Conservation (phyloP, 2,329 filamentous ascomycete species). For the Elsinoe perseae region DNA sequence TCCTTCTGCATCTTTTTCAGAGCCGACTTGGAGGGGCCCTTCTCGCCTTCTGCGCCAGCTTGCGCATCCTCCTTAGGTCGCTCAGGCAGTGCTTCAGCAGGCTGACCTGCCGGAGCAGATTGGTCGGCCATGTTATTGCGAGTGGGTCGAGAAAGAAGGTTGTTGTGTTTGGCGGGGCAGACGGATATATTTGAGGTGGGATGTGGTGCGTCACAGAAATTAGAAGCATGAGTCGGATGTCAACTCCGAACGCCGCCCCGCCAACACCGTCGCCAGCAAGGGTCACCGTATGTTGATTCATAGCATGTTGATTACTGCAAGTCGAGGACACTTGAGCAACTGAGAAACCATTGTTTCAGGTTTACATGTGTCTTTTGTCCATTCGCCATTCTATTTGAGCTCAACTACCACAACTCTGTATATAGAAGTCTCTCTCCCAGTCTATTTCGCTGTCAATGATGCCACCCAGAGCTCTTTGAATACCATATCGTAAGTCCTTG, state of each 20-base stretch:
- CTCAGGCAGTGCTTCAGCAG: conserved; percentile 23
- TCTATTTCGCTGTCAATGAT: no score
- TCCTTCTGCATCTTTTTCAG: conserved; percentile 84
- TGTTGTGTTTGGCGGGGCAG: conserved; percentile 13
- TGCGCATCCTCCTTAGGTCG: conserved; percentile 26
- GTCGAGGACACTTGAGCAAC: no score
- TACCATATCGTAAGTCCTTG: no score
- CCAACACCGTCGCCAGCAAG: neutral
- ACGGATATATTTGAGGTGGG: conserved; percentile 1
- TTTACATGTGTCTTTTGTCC: no score
- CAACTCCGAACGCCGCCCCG: neutral
- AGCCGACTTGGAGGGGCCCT: conserved; percentile 64
- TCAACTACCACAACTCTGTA: no score
- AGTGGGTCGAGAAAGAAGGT: neutral
- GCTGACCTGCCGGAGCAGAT: conserved; percentile 18
- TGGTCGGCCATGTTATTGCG: conserved; percentile 22
- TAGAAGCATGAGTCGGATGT: conserved; percentile 7
- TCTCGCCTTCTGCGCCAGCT: conserved; percentile 30
- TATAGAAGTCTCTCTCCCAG: no score
- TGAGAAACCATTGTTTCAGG: no score
- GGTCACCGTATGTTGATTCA: neutral
- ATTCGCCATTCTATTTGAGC: no score
- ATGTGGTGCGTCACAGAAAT: conserved; percentile 12
- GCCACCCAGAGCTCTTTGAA: no score
- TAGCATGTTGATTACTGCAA: no score